These are phyloP conservation scores for Salix purpurea DNA, from an alignment of 345 rosid genomes.

Conservation along the genomic window DNA sequence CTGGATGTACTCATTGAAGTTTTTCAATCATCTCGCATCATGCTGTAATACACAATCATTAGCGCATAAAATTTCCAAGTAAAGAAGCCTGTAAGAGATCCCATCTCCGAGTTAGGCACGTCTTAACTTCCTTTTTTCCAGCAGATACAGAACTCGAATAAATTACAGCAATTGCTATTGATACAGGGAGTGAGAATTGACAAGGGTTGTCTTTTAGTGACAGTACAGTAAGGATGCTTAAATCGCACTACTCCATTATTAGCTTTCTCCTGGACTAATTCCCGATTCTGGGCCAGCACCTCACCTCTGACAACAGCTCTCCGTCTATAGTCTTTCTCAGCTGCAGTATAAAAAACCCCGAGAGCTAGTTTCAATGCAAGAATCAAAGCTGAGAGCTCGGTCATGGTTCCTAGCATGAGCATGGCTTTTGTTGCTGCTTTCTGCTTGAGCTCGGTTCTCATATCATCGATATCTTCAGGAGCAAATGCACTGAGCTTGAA, in stretches of 20 bases:
- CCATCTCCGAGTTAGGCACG: too few species aligned
- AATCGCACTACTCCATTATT: conserved; percentile 11
- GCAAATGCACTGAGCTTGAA: conserved; percentile 35
- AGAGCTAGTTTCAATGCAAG: not conserved
- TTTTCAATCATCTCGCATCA: too few species aligned
- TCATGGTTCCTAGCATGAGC: not conserved
- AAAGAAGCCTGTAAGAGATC: too few species aligned
- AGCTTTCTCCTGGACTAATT: conserved; percentile 5
- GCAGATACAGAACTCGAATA: too few species aligned
- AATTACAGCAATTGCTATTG: not conserved
- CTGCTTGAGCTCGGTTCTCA: conserved; percentile 22
- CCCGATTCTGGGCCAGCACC: not conserved
- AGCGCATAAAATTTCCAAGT: too few species aligned
- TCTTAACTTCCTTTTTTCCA: too few species aligned
- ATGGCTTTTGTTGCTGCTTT: conserved; percentile 25
- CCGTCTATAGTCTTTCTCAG: not conserved
- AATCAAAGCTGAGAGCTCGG: not conserved
- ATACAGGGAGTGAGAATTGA: not conserved
- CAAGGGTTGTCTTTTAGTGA: not conserved
- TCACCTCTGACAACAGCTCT: not conserved
- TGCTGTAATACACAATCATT: too few species aligned
- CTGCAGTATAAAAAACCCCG: conserved; percentile 9
- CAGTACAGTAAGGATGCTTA: conserved; percentile 1
- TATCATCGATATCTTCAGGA: conserved; percentile 11
- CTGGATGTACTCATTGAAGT: too few species aligned